Evolutionary conservation across 371 early-diverging fungal species (phyloP), one percentile per base, ranked within the genome.

Genomic region (Mortierella sp.): DNA sequence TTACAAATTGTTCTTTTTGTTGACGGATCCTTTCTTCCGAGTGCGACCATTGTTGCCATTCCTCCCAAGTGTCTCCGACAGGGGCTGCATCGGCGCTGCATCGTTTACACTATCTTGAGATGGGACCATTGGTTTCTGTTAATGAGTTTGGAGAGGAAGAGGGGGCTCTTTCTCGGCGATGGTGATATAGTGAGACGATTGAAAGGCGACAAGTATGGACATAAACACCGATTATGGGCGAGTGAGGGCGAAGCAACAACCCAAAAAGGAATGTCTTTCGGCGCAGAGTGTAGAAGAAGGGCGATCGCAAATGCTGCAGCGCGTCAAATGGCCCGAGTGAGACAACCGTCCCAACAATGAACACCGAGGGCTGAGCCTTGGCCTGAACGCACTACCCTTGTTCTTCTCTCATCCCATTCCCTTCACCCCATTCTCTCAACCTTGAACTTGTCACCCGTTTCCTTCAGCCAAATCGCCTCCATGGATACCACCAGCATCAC

Each of bases 1-100:
- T 12, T n/a, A 1, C 3, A 21, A 19, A 16, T 19, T 19, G 31
- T 56, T 56, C 19, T 56, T 44, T 22, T 1, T 13, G 24, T n/a
- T 56, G 14, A 44, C 57, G 10, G 57, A 56, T 45, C 34, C 29
- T 0, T 56, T 29, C 24, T 56, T 56, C 8, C 34, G 37, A 13
- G 1, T 16, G 21, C 57, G 34, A 8, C 46, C 46, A 1, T 1
- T 34, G 29, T 56, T 56, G 31, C 57, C 57, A 2, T 56, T 56
- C 13, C 29, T 56, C 31, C 46, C 57, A 24, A 46, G 47, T 24
- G 47, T 46, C 6, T 9, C 9, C 24, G 24, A 24, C 47, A 22
- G 22, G 22, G 47, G 47, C 3, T 22, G 22, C 19, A 24, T 46
- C 22, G 24, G 21, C 21, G 6, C 47, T 3, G 22, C 22, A 14